These are phyloP conservation scores for Tripterygium wilfordii DNA, from an alignment of 177 flowering plant genomes.

Conservation along the genomic window DNA sequence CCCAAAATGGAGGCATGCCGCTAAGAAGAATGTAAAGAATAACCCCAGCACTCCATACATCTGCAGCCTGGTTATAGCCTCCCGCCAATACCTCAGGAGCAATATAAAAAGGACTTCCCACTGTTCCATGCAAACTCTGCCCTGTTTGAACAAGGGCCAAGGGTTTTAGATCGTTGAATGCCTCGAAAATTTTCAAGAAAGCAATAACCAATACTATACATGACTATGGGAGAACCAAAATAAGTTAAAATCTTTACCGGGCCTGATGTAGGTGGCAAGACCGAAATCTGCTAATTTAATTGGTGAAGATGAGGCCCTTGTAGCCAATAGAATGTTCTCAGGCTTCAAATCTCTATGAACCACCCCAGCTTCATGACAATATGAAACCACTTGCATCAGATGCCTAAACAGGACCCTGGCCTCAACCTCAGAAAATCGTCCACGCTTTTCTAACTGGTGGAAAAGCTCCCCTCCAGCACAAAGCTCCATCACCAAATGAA, in stretches of 20 bases:
- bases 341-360: constrained; percentile 90
- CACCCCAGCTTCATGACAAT: constrained; percentile 76
- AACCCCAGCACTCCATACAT: constrained; percentile 90
- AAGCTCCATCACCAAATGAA: constrained; percentile 88
- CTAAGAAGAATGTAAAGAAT: constrained; percentile 85
- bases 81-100: constrained; percentile 85
- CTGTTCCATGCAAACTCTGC: constrained; percentile 61
- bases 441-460: constrained; percentile 58
- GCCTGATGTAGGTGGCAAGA: constrained; percentile 73
- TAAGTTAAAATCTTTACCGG: constrained; percentile 34
- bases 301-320: constrained; percentile 51
- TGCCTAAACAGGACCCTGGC: constrained; percentile 60
- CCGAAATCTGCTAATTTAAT: constrained; percentile 88
- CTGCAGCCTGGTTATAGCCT: constrained; percentile 79
- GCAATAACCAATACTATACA: background rate
- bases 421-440: constrained; percentile 50
- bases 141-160: constrained; percentile 32
- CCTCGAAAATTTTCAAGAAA: background rate
- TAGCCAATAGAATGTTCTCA: constrained; percentile 72
- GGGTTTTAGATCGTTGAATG: background rate
- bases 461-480: constrained; percentile 93
- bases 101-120: constrained; percentile 85
- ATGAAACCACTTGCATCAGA: constrained; percentile 62
- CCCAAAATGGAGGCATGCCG: constrained; percentile 88
- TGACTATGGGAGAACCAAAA: background rate